Evolutionary conservation across 192 early-diverging fungal species (phyloP).

Genomic region (Coemansia sp.): DNA sequence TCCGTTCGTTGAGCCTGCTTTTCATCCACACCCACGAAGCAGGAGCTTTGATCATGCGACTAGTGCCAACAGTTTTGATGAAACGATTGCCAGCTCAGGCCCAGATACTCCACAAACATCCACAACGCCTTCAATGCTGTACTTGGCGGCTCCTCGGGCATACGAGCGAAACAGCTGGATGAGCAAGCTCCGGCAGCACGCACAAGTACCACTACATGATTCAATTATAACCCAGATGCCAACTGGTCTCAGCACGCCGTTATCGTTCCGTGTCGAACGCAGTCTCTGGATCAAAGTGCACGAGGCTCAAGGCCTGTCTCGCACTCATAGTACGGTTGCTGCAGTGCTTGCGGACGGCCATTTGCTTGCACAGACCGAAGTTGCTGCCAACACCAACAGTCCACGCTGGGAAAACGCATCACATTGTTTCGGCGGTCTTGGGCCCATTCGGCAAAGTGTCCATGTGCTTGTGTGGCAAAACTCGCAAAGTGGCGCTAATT

Average conservation of each 20-base stretch:
- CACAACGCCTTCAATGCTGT: constrained; percentile 23
- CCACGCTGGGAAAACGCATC: constrained; percentile 9
- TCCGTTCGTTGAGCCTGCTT: no score
- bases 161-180: constrained; percentile 49
- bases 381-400: constrained; percentile 2
- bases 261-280: constrained; percentile 40
- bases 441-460: constrained; percentile 22
- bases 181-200: constrained; percentile 25
- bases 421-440: constrained; percentile 43
- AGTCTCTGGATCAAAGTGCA: constrained; percentile 45
- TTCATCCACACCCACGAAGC: constrained; percentile 8
- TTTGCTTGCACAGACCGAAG: constrained; percentile 28
- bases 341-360: constrained; percentile 34
- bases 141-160: constrained; percentile 31
- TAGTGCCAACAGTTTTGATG: background rate
- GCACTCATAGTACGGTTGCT: constrained; percentile 7
- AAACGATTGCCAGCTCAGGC: background rate
- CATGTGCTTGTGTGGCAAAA: constrained; percentile 24
- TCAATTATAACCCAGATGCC: background rate
- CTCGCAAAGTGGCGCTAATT: background rate
- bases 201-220: constrained; percentile 16
- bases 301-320: constrained; percentile 24
- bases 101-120: background rate
- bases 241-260: background rate
- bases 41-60: constrained; percentile 7